Conservation (phyloP, 495 filamentous ascomycete species). For the Geopyxis carbonaria region DNA sequence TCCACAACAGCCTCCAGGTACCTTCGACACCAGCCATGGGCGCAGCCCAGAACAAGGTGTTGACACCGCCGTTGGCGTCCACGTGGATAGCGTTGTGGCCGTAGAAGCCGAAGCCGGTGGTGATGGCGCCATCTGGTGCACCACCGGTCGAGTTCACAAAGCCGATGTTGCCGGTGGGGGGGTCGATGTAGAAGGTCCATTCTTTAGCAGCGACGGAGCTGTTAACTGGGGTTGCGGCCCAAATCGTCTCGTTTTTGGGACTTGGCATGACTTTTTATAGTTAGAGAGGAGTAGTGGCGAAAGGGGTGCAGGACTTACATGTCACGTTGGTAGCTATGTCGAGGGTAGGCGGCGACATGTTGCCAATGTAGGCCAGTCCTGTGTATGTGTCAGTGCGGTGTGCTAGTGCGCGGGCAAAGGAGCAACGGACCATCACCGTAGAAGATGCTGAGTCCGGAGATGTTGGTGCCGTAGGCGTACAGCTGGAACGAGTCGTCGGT, state of each 20-base stretch:
- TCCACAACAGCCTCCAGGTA: constrained; percentile 26
- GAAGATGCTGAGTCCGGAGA: constrained; percentile 26
- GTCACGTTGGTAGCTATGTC: too few relatives aligned
- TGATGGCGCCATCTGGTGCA: constrained; percentile 10
- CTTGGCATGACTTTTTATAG: constrained; percentile 10
- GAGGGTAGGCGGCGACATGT: too few relatives aligned
- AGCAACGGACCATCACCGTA: constrained; percentile 25
- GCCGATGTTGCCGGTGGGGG: constrained; percentile 10
- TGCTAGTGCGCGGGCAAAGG: constrained; percentile 7
- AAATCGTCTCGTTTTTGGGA: constrained; percentile 20
- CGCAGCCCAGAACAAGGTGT: constrained; percentile 25
- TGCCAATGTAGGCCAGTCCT: too few relatives aligned
- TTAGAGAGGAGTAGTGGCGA: constrained; percentile 2
- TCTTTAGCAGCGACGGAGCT: constrained; percentile 15
- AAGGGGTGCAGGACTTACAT: background rate
- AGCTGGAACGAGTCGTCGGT: constrained; percentile 18
- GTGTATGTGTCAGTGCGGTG: constrained; percentile 15
- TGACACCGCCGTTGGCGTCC: constrained; percentile 16
- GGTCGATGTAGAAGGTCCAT: constrained; percentile 21
- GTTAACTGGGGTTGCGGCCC: constrained; percentile 10
- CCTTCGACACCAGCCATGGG: constrained; percentile 13
- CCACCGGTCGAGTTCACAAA: constrained; percentile 19
- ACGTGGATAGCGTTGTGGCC: constrained; percentile 25
- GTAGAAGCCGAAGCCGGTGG: constrained; percentile 26
- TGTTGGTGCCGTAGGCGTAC: constrained; percentile 27